Evolutionary conservation across 495 filamentous ascomycete genomes (phyloP), one percentile per base, ranked within the genome.

Genomic region (Xylaria nigripes): DNA sequence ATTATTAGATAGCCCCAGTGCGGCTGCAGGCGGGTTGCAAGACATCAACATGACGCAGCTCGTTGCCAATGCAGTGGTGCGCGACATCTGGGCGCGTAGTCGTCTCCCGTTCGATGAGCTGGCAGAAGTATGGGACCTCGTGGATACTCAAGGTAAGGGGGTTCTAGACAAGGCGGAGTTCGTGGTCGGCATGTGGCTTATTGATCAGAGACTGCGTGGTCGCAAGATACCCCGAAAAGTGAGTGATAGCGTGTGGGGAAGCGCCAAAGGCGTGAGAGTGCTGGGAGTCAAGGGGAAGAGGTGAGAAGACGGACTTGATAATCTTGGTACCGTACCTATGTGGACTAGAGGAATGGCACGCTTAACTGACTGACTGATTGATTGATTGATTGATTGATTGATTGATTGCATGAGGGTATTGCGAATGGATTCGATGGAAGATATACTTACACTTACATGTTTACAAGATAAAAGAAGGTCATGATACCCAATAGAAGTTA

Each of bases 161-260:
- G 69, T 64, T 45, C 68, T 98, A 51, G 76, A 72, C 21, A 81
- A 81, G 64, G 82, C 89, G 36, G 90, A 96, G 76, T 96, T 96
- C 69, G 86, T 96, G 27, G 90, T 96, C 38, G 93, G 93, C 12
- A 82, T 91, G 78, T 98, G 93, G 93, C 74, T 98, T 44, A 82
- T 98, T 50, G 93, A 98, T 68, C 89, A 95, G 71, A 74, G 84
- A 58, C 71, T 97, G 34, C 87, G 87, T 64, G 93, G 93, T 1
- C 77, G 89, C 50, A 98, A 96, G 73, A 74, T 96, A 30, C 93
- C 93, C 0, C 70, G 78, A 4, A 82, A 79, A 61, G 86, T 96
- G 6, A 76, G 80, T 15, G 83, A 86, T 47, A 93, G 86, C 63
- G 87, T 96, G 0, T 97, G 92, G 94, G 80, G 74, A 24, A 94